Percentiles rank a stretch among this genome's conserved stretches.
Conservation (phyloP, 805 yeast species). For the Zygosaccharomyces lentus region DNA sequence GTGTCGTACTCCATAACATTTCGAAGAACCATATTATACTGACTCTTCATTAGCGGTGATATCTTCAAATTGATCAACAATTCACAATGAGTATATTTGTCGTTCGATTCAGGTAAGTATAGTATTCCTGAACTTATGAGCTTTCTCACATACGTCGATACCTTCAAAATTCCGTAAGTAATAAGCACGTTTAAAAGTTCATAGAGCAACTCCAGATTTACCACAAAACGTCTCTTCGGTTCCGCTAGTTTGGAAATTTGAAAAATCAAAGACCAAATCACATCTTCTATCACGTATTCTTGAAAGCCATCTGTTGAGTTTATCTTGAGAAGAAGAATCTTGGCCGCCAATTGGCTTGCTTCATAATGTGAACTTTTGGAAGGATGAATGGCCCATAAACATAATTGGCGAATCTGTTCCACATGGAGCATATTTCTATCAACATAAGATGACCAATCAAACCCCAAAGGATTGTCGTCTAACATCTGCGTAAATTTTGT, state of each 20-base stretch:
- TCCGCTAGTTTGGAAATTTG: constrained; percentile 36
- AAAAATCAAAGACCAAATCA: constrained; percentile 36
- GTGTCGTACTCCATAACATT: constrained; percentile 45
- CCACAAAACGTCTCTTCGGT: constrained; percentile 20
- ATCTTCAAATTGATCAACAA: constrained; percentile 58
- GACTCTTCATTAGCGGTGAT: constrained; percentile 44
- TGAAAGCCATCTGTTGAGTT: constrained; percentile 26
- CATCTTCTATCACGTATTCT: constrained; percentile 37
- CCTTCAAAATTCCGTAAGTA: constrained; percentile 43
- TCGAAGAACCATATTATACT: constrained; percentile 51
- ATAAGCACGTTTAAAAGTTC: constrained; percentile 41
- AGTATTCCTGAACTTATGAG: constrained; percentile 84
- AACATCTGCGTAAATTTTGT: constrained; percentile 22
- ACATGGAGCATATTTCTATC: constrained; percentile 26
- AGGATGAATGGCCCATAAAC: constrained; percentile 34
- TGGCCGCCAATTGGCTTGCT: constrained; percentile 30
- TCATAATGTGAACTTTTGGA: constrained; percentile 30
- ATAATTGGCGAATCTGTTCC: constrained; percentile 28
- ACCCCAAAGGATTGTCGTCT: constrained; percentile 28
- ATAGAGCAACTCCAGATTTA: constrained; percentile 38
- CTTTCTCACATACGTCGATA: constrained; percentile 62
- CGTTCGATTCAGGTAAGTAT: constrained; percentile 51
- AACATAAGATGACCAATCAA: constrained; percentile 32
- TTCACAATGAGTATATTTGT: constrained; percentile 49
- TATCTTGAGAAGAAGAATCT: constrained; percentile 27